Conservation (phyloP, 2,329 filamentous ascomycete species). For the Colletotrichum sidae region DNA sequence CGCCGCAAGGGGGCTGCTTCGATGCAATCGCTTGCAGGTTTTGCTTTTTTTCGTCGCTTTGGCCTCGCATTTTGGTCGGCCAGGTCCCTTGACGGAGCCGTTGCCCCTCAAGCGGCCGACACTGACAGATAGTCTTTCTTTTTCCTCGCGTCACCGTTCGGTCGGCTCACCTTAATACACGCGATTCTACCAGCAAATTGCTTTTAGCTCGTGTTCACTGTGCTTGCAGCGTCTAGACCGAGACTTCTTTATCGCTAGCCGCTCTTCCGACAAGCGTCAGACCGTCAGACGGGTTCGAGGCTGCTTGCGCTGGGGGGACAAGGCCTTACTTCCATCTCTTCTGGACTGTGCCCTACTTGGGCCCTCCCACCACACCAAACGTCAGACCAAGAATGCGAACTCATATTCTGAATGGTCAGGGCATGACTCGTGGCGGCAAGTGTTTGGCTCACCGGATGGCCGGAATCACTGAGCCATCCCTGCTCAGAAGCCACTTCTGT, state of each 20-base stretch:
- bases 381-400: conserved; percentile 16
- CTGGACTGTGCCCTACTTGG: neutral
- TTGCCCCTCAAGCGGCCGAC: neutral
- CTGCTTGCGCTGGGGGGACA: neutral
- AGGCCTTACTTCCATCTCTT: neutral
- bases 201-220: conserved; percentile 2
- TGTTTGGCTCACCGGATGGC: neutral
- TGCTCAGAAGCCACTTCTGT: conserved; percentile 18
- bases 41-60: conserved; percentile 26
- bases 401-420: conserved; percentile 5
- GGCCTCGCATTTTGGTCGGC: conserved; percentile 1
- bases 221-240: conserved; percentile 7
- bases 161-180: conserved; percentile 8
- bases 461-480: conserved; percentile 8
- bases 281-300: neutral
- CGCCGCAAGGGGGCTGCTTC: conserved; percentile 6
- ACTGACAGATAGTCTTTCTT: neutral
- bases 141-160: conserved; percentile 6
- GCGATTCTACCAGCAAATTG: neutral
- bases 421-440: neutral
- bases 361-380: conserved; percentile 17
- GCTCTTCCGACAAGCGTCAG: conserved; percentile 28
- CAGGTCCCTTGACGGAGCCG: neutral
- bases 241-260: conserved; percentile 11
- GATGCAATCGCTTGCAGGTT: conserved; percentile 5